A percentile compares a stretch with the other conserved stretches of the same genome.
phyloP scores from a whole-genome alignment of 2,329 filamentous ascomycete genomes.

The Fusarium ambrosium region DNA sequence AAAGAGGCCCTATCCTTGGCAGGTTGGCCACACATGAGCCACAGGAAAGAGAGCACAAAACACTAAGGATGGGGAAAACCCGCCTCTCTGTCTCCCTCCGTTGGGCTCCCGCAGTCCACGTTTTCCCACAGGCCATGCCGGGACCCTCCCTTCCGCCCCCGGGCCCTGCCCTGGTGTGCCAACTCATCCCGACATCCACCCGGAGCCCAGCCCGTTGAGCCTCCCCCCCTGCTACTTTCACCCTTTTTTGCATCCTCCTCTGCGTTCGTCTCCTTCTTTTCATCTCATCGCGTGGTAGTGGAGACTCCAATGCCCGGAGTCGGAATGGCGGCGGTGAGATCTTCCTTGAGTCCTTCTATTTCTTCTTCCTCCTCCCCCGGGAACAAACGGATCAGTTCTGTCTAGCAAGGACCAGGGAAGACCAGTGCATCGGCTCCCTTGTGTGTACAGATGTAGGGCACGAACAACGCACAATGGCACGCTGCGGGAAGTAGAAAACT shows the following conservation, averaged over 20 bases:
- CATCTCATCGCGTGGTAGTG: conserved; percentile 37
- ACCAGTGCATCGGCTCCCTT: conserved; percentile 9
- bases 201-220: background rate
- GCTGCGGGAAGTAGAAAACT: background rate
- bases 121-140: conserved; percentile 18
- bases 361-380: background rate
- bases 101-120: conserved; percentile 29
- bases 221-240: background rate
- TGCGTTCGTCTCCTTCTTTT: conserved; percentile 27
- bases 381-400: conserved; percentile 10
- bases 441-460: conserved; percentile 20
- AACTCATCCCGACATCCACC: conserved; percentile 24
- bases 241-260: conserved; percentile 21
- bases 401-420: conserved; percentile 4
- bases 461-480: conserved; percentile 28
- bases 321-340: conserved; percentile 28
- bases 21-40: background rate
- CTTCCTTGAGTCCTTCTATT: conserved; percentile 10
- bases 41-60: background rate
- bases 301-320: background rate
- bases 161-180: conserved; percentile 26
- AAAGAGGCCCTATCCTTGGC: background rate
- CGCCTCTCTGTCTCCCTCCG: conserved; percentile 6
- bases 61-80: conserved; percentile 2
- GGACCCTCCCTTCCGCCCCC: conserved; percentile 5